Base-by-base conservation (phyloP, 176 grass and related monocot genomes). In the Echinochloa phyllopogon region DNA sequence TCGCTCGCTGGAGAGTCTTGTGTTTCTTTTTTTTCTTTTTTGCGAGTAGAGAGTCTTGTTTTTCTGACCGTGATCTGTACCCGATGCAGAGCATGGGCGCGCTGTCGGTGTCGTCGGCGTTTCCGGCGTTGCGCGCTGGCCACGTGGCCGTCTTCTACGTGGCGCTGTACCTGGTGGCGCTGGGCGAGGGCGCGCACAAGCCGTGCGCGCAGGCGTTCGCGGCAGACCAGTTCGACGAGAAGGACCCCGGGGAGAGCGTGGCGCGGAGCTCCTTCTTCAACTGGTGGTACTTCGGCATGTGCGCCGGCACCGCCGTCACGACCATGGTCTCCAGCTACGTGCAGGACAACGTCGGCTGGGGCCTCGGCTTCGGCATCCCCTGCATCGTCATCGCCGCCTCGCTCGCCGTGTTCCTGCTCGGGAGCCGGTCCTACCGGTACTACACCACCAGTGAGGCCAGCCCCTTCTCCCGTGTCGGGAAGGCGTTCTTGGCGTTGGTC, bases 221-320 rank as follows among this genome's bases (percentile, higher is more conserved):
- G n/a, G 88, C 88, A 7, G 88, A 90, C 79, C 90, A 93, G 82
- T 95, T 87, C 78, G 88, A 95, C 86, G 83, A 82, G 52, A 81
- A 70, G 60, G 82, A 93, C 79, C 79, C 78, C 45, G 6, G 37
- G 47, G 88, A 93, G 69, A 45, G 49, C 84, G 69, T 52, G 10
- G 77, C 94, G 10, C 50, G 81, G 74, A 95, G 94, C 80, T 91
- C 94, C 37, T 95, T 90, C 86, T 95, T 95, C 84, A 95, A 93
- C 83, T 95, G 90, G 90, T 95, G 90, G 94, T 90, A 93, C 57
- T 93, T 95, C 62, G 90, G 88, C 62, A 85, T 95, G 83, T 86
- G 79, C 63, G 84, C 75, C 21, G 86, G 83, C 45, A 91, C 83
- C 72, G 69, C 79, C 55, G 65, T 66, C 84, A 82, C 88, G 6